Evolutionary conservation across 129 eudicot species (phyloP).

Genomic region (Flaveria sonorensis): DNA sequence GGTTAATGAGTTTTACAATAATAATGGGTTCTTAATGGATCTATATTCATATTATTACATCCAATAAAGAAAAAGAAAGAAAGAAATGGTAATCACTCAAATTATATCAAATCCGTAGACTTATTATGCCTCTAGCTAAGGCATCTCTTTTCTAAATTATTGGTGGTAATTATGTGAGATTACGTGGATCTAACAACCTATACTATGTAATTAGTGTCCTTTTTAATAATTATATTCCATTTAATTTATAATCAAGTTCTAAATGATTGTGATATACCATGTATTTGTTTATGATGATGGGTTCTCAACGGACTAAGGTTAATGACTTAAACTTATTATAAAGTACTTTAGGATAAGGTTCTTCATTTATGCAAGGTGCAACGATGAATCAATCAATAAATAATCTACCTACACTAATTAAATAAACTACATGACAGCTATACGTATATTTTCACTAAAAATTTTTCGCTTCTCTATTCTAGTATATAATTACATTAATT

Average conservation of each 20-base stretch:
- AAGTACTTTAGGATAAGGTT: too few relatives aligned
- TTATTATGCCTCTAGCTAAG: constrained; percentile 29
- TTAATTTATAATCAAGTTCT: not conserved
- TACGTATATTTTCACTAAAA: too few relatives aligned
- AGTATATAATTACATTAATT: too few relatives aligned
- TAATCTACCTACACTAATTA: too few relatives aligned
- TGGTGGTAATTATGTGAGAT: constrained; percentile 33
- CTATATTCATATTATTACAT: not conserved
- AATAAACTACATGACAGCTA: too few relatives aligned
- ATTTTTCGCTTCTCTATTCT: too few relatives aligned
- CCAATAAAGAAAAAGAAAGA: not conserved
- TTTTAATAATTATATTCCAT: not conserved
- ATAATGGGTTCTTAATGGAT: not conserved
- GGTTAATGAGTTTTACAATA: too few relatives aligned
- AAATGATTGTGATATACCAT: not conserved
- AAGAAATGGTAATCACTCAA: constrained; percentile 29
- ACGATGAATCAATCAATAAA: too few relatives aligned
- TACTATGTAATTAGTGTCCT: constrained; percentile 17
- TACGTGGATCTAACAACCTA: constrained; percentile 37
- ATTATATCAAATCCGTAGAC: constrained; percentile 32
- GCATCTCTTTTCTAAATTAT: constrained; percentile 33
- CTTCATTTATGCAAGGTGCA: too few relatives aligned
- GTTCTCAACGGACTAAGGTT: too few relatives aligned
- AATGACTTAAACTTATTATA: too few relatives aligned
- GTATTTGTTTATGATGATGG: not conserved